Base-by-base conservation (phyloP, 139 green algal genomes). In the Chlamydomonas incerta region DNA sequence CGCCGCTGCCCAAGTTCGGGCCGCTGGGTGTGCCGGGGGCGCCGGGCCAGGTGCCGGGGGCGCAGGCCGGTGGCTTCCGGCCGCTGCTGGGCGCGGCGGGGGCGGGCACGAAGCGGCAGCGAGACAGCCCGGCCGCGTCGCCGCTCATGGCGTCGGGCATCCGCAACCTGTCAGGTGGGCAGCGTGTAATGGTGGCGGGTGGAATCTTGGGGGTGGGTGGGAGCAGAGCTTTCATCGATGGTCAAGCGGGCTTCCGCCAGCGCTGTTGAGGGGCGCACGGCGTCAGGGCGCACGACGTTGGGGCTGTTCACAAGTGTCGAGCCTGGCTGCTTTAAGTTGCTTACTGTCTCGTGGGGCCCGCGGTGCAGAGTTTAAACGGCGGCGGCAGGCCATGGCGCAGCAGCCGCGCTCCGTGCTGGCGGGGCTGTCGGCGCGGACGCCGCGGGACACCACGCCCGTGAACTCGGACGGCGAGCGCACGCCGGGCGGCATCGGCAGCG, bases 331-430 rank as follows among this genome's bases (percentile, higher is more conserved):
- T n/a, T n/a, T n/a, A n/a, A n/a, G n/a, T n/a, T n/a, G n/a, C n/a
- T n/a, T n/a, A n/a, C n/a, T n/a, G n/a, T n/a, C n/a, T n/a, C n/a
- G n/a, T n/a, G n/a, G n/a, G n/a, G n/a, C n/a, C n/a, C n/a, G n/a
- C n/a, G 0, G 13, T n/a, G 47, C 87, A 86, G 87, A 90, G 74
- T 86, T 86, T 60, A 90, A 90, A 50, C 81, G 82, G 10, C 87
- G 86, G 47, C 67, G 81, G 24, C 81, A 88, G 68, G 69, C 74
- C 11, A 68, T 88, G 26, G 46, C 74, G 4, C 70, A 88, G 82
- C 82, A 88, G 82, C 73, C 82, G 3, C 50, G 63, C 0, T 84
- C 74, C 24, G 52, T 88, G 28, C 83, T 88, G 66, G 82, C 57
- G 20, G 83, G 73, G 9, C 34, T 88, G 31, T 72, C 72, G 1